These are phyloP conservation scores for Hapsidospora chrysogenum DNA, from an alignment of 495 filamentous ascomycete genomes.

Conservation along the genomic window DNA sequence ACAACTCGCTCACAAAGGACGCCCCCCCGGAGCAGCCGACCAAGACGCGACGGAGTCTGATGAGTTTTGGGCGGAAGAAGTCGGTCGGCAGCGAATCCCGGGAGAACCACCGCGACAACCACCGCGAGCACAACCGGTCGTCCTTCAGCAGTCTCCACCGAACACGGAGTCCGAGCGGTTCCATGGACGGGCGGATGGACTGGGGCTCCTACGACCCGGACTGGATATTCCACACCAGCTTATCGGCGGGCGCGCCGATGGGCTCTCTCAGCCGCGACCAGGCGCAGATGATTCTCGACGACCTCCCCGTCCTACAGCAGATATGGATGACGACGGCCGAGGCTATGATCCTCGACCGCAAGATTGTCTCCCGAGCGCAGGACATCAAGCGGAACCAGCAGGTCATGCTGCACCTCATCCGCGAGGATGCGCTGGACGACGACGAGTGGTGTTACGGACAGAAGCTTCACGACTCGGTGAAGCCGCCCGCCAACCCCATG, in stretches of 20 bases:
- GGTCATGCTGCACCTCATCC: slow-evolving; percentile 34
- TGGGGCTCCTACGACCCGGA: slow-evolving; percentile 6
- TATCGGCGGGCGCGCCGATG: slow-evolving; percentile 38
- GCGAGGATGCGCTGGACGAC: slow-evolving; percentile 30
- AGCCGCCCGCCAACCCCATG: slow-evolving; percentile 28
- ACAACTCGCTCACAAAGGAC: slow-evolving; percentile 24
- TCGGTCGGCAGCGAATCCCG: slow-evolving; percentile 7
- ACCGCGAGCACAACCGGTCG: slow-evolving; percentile 3
- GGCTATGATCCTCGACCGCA: slow-evolving; percentile 33
- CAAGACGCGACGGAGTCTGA: slow-evolving; percentile 28
- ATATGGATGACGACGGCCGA: slow-evolving; percentile 38
- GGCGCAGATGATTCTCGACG: slow-evolving; percentile 25
- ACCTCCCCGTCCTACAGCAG: slow-evolving; percentile 29
- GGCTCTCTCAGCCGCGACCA: slow-evolving; percentile 26
- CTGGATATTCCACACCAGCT: slow-evolving; percentile 32
- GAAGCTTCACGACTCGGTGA: slow-evolving; percentile 21
- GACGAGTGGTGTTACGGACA: slow-evolving; percentile 37
- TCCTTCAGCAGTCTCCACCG: slow-evolving; percentile 1
- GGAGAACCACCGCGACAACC: slow-evolving; percentile 4
- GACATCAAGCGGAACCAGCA: slow-evolving; percentile 36
- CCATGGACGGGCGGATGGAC: slow-evolving; percentile 1
- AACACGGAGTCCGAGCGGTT: not conserved
- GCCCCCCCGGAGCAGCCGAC: slow-evolving; percentile 16
- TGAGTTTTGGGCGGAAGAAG: slow-evolving; percentile 33
- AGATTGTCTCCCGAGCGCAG: slow-evolving; percentile 30